Conservation (phyloP, 306 rosid genomes). For the Sindora glabra region DNA sequence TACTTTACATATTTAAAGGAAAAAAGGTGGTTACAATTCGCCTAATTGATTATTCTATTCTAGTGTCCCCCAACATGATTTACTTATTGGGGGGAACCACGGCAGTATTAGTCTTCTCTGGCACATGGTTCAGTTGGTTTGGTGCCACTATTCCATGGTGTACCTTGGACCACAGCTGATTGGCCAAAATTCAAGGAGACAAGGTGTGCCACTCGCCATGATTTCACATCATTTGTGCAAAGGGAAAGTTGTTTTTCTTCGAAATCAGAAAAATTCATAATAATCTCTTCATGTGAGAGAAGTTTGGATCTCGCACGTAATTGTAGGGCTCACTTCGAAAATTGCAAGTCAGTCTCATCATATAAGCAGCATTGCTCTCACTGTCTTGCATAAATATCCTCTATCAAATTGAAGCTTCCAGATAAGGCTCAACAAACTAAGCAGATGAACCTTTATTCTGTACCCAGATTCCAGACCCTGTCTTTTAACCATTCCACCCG, state of each 20-base stretch:
- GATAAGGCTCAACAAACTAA: not conserved
- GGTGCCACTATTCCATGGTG: not conserved
- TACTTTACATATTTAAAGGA: too few species aligned
- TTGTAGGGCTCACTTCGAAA: too few species aligned
- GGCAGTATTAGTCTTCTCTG: not conserved
- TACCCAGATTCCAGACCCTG: not conserved
- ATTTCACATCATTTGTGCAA: constrained; percentile 20
- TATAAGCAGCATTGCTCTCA: too few species aligned
- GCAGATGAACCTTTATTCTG: constrained; percentile 10
- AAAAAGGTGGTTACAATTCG: too few species aligned
- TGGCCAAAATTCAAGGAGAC: constrained; percentile 29
- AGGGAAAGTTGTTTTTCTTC: too few species aligned
- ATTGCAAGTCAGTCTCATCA: too few species aligned
- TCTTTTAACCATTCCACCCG: constrained; percentile 17
- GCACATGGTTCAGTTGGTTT: constrained; percentile 22
- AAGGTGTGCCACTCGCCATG: constrained; percentile 30
- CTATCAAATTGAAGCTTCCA: constrained; percentile 24
- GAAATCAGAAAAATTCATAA: too few species aligned
- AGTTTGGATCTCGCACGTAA: too few species aligned
- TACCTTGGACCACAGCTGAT: constrained; percentile 20
- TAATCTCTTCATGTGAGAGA: too few species aligned
- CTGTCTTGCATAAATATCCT: too few species aligned
- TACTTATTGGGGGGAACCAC: not conserved
- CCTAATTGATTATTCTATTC: too few species aligned
- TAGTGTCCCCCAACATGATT: constrained; percentile 20